Base-by-base conservation (phyloP, 2,329 filamentous ascomycete species). In the Nannizziopsis barbatae region DNA sequence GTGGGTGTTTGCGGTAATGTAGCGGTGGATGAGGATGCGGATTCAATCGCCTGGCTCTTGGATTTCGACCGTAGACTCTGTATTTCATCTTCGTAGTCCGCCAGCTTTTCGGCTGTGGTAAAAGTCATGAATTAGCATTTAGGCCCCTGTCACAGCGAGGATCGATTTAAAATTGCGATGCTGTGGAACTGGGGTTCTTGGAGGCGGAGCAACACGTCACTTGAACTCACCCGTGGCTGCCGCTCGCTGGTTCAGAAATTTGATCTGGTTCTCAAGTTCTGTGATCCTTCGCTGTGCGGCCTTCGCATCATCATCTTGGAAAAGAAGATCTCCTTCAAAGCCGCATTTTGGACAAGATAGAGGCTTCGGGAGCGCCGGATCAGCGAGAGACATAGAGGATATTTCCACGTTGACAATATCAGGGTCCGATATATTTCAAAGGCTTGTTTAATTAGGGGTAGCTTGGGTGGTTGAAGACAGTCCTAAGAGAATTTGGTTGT, bases 21-120 rank as follows among this genome's bases (percentile, higher is more conserved):
- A 5, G 51, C 51, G 52, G 48, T 55, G 60, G 48, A 56, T 52
- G 8, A 58, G 50, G 27, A 54, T 56, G 30, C 57, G 52, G 12
- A 57, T 42, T 57, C 22, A 3, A 7, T 27, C 22, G 22, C 22
- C 22, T 27, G 22, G 22, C 22, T 27, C 22, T 3, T 52, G 11
- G 56, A 42, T 56, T 65, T 59, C 30, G 62, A 56, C 58, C 64
- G 65, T 30, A 81, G 65, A 45, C 66, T 67, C 47, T 70, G 74
- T 18, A 81, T 65, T 59, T 81, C 75, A 54, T 80, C 76, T 68
- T 81, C 78, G 62, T 80, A 81, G 61, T 80, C 75, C 57, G 76
- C 75, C 53, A 79, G 72, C 61, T 70, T 78, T 55, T 74, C 71
- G 42, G 72, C 75, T 76, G 56, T 55, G n/a, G 8, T 27, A 27